phyloP scores from a whole-genome alignment of 2,329 filamentous ascomycete genomes.

The Cladosporium sp. region DNA sequence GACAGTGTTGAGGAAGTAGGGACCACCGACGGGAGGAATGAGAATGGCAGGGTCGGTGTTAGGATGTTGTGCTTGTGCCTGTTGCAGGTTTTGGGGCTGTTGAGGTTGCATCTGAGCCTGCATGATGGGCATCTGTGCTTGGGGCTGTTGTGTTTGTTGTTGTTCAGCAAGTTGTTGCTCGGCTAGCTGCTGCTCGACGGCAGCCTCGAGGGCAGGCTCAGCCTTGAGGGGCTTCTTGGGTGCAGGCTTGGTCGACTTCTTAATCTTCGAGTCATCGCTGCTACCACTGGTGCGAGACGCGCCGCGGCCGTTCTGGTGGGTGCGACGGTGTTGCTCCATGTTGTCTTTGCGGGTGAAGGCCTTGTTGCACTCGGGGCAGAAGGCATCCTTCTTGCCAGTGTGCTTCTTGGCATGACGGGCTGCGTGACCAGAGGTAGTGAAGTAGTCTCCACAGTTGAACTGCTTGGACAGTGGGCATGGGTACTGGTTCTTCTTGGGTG shows the following conservation, averaged over 20 bases:
- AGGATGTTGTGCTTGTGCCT: conserved; percentile 11
- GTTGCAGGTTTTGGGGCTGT: conserved; percentile 4
- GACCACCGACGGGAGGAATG: conserved; percentile 24
- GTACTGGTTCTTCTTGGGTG: conserved; percentile 62
- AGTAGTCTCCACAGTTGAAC: conserved; percentile 71
- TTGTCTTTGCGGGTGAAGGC: conserved; percentile 80
- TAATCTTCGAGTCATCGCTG: conserved; percentile 41
- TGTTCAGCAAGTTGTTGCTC: conserved; percentile 27
- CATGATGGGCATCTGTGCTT: conserved; percentile 6
- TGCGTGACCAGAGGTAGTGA: conserved; percentile 81
- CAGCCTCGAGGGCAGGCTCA: conserved; percentile 30
- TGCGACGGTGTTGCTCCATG: conserved; percentile 81
- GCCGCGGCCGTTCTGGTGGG: conserved; percentile 57
- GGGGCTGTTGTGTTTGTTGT: conserved; percentile 13
- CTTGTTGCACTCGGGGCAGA: conserved; percentile 67
- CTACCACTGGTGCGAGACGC: conserved; percentile 35
- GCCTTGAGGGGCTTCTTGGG: conserved; percentile 29
- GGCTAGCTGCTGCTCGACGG: conserved; percentile 32
- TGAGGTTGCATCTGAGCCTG: conserved; percentile 19
- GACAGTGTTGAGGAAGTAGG: conserved; percentile 31
- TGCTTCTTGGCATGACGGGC: conserved; percentile 82
- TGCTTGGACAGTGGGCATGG: conserved; percentile 69
- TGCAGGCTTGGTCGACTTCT: conserved; percentile 38
- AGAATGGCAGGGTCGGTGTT: conserved; percentile 24
- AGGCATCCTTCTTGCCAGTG: conserved; percentile 73